Conservation (phyloP, 2,329 filamentous ascomycete genomes). For the Sphaerostilbella broomeana region DNA sequence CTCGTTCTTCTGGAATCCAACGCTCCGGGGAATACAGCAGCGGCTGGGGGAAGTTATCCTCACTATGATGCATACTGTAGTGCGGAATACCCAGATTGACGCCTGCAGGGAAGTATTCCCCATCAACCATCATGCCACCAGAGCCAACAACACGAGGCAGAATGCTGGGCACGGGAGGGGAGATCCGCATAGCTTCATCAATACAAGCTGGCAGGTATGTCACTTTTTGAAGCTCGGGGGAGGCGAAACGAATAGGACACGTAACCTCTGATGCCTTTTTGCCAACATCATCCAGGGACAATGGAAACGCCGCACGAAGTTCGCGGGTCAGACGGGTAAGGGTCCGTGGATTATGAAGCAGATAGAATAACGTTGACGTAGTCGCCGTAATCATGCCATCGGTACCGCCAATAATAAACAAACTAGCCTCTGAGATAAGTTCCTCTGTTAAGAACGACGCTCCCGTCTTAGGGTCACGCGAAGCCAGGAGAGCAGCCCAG, state of each 20-base stretch:
- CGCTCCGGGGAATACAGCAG: slow-evolving; percentile 11
- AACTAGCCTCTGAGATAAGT: slow-evolving; percentile 14
- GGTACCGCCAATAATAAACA: slow-evolving; percentile 14
- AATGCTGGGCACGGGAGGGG: slow-evolving; percentile 10
- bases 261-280: slow-evolving; percentile 2
- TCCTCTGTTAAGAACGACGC: slow-evolving; percentile 9
- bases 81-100: slow-evolving; percentile 14
- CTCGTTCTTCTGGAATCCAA: slow-evolving; percentile 11
- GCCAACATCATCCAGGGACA: background rate
- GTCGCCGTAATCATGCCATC: slow-evolving; percentile 13
- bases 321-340: slow-evolving; percentile 10
- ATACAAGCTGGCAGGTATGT: slow-evolving; percentile 15
- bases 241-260: slow-evolving; percentile 14
- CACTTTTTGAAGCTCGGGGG: slow-evolving; percentile 6
- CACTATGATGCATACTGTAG: slow-evolving; percentile 12
- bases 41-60: slow-evolving; percentile 12
- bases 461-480: slow-evolving; percentile 15
- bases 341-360: slow-evolving; percentile 10
- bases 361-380: slow-evolving; percentile 12
- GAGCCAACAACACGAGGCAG: slow-evolving; percentile 9
- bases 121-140: slow-evolving; percentile 12
- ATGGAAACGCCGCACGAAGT: slow-evolving; percentile 12
- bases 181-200: slow-evolving; percentile 15
- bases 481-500: slow-evolving; percentile 13
- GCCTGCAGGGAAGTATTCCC: slow-evolving; percentile 14